These are phyloP conservation scores for Oryza officinalis DNA, from an alignment of 176 grass and related monocot genomes.

Conservation along the genomic window DNA sequence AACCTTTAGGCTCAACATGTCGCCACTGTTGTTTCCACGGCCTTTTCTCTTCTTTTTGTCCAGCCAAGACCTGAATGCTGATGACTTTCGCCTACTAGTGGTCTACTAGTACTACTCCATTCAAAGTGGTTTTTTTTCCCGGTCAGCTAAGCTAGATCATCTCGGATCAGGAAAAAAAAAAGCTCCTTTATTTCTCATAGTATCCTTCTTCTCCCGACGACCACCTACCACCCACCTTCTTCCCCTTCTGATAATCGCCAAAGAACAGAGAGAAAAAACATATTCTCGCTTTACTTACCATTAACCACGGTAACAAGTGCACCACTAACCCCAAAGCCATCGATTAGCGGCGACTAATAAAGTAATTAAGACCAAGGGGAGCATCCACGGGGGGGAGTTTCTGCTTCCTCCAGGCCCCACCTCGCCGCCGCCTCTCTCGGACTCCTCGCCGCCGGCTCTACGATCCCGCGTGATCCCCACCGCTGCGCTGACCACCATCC, in stretches of 20 bases:
- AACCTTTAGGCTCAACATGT: neutral
- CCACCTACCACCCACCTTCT: neutral
- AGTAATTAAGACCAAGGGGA: constrained; percentile 14
- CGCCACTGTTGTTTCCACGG: neutral
- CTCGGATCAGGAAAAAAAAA: neutral
- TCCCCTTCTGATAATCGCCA: neutral
- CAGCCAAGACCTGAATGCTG: neutral
- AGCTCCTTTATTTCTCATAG: neutral
- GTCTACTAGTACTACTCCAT: neutral
- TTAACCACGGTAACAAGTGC: constrained; percentile 20
- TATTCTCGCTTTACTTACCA: constrained; percentile 2
- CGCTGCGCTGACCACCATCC: neutral
- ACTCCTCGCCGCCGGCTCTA: constrained; percentile 29
- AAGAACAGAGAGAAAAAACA: neutral
- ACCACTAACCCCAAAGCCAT: neutral
- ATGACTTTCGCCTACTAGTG: neutral
- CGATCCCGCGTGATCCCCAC: neutral
- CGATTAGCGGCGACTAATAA: constrained; percentile 13
- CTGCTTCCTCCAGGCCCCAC: neutral
- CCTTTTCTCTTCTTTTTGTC: neutral
- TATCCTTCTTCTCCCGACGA: neutral
- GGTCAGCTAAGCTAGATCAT: neutral
- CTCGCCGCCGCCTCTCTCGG: constrained; percentile 17
- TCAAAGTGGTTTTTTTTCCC: neutral
- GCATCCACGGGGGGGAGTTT: neutral